Conservation (phyloP, 352 stramenopile species). For the Lagenidium sp. region DNA sequence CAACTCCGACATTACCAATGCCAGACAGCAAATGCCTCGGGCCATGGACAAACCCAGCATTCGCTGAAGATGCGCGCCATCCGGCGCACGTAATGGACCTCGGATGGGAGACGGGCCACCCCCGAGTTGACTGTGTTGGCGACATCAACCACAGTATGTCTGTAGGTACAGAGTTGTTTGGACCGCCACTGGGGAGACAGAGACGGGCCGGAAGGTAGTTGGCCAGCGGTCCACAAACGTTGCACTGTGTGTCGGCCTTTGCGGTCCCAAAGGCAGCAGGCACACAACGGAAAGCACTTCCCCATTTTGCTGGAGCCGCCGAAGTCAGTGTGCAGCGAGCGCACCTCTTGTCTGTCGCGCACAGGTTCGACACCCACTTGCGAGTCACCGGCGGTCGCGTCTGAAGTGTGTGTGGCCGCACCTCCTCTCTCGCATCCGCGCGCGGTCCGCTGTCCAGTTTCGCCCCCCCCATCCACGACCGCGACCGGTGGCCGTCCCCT, state of each 20-base stretch:
- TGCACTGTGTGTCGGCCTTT: background rate
- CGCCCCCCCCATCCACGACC: background rate
- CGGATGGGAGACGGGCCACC: background rate
- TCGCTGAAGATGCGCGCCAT: background rate
- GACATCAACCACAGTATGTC: background rate
- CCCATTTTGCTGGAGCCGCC: background rate
- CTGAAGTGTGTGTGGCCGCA: background rate
- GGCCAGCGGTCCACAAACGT: background rate
- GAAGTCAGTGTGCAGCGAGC: background rate
- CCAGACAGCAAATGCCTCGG: too few species aligned
- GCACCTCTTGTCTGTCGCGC: background rate
- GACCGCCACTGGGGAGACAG: background rate
- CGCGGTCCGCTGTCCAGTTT: background rate
- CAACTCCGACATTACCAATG: too few species aligned
- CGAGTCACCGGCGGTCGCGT: background rate
- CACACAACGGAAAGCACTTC: too few species aligned
- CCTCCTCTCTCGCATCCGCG: background rate
- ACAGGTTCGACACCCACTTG: background rate
- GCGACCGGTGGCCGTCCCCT: background rate
- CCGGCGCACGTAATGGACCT: background rate
- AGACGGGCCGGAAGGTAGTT: background rate
- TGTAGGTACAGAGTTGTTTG: too few species aligned
- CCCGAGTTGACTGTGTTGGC: background rate
- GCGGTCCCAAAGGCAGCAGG: too few species aligned
- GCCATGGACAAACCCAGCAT: too few species aligned